These are phyloP conservation scores for Paratrimastix pyriformis DNA, from an alignment of 78 protist genomes.

Conservation along the genomic window DNA sequence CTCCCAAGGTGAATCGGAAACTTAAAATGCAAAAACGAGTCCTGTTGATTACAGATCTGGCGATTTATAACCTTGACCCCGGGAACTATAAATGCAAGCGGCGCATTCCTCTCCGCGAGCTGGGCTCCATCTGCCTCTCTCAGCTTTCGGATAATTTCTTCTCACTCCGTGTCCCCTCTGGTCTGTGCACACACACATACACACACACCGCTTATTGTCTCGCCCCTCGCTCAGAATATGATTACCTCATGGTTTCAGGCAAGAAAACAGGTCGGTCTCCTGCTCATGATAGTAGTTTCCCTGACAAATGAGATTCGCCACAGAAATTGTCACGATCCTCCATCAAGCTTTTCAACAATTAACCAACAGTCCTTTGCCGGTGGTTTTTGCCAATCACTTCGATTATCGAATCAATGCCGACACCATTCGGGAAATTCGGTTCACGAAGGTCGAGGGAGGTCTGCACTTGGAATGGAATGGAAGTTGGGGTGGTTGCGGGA, in stretches of 20 bases:
- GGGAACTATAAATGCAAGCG: conserved; percentile 8
- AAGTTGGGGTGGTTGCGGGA: too few relatives aligned
- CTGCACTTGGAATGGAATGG: too few relatives aligned
- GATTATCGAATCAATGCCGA: conserved; percentile 7
- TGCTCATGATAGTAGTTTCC: neutral
- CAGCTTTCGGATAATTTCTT: conserved; percentile 1
- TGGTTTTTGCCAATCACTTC: neutral
- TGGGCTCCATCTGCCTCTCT: neutral
- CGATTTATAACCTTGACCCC: neutral
- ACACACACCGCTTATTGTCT: neutral
- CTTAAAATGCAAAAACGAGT: conserved; percentile 8
- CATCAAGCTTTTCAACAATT: neutral
- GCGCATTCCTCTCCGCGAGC: neutral
- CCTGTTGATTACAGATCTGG: neutral
- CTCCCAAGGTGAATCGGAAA: neutral
- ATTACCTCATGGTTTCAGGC: conserved; percentile 1
- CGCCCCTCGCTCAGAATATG: neutral
- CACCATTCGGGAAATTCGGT: neutral
- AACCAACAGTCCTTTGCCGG: neutral
- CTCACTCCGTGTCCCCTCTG: neutral
- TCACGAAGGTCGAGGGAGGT: conserved; percentile 6
- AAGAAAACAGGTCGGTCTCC: neutral
- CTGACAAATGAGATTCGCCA: neutral
- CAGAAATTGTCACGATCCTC: neutral
- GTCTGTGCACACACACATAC: neutral